phyloP scores from a whole-genome alignment of 805 yeast genomes.

The Ogataea methanolica region DNA sequence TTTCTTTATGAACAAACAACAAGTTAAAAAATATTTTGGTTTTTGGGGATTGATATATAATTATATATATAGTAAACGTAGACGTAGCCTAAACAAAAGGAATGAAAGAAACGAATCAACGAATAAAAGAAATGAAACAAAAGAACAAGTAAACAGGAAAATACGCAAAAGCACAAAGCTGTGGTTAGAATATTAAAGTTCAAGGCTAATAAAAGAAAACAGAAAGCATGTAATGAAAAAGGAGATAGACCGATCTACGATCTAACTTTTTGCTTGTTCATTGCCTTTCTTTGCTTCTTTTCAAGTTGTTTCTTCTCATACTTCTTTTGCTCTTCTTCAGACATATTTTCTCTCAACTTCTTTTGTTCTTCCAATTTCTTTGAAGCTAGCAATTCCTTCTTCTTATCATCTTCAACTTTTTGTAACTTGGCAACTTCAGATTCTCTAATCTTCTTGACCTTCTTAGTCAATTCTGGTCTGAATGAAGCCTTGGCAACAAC shows the following conservation, averaged over 20 bases:
- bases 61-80: background rate
- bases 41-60: background rate
- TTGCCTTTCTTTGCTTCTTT: constrained; percentile 72
- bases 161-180: too few relatives aligned
- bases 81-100: too few relatives aligned
- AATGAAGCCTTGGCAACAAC: constrained; percentile 41
- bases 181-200: too few relatives aligned
- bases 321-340: constrained; percentile 77
- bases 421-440: constrained; percentile 64
- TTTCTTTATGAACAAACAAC: background rate
- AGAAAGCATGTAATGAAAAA: background rate
- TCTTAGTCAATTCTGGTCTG: constrained; percentile 72
- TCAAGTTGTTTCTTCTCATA: constrained; percentile 73
- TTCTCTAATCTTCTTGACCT: constrained; percentile 74
- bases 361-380: constrained; percentile 68
- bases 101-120: too few relatives aligned
- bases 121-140: too few relatives aligned
- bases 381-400: constrained; percentile 64
- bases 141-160: too few relatives aligned
- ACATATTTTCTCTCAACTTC: constrained; percentile 58
- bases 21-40: background rate
- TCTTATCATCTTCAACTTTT: constrained; percentile 60
- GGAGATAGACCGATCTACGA: background rate
- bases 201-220: too few relatives aligned
- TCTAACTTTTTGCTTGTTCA: constrained; percentile 55